Base-by-base conservation (phyloP, 2,329 filamentous ascomycete genomes). In the Metarhizium robertsii region DNA sequence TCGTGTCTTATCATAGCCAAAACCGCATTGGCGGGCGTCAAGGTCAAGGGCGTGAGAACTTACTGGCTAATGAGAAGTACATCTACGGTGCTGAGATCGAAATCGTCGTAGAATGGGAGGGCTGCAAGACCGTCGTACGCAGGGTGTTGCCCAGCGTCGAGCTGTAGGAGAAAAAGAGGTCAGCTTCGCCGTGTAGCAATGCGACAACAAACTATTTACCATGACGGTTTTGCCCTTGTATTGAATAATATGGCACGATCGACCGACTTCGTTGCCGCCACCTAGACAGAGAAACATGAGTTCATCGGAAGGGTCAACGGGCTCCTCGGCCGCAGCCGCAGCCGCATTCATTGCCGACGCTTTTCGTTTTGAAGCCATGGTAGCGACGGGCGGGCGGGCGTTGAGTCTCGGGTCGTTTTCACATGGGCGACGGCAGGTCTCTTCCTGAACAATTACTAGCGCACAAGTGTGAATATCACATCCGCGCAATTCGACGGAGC, bases 151-250 rank as follows among this genome's bases (percentile, higher is more conserved):
- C 94, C 94, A 52, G 94, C 94, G 75, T 99, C 94, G 63, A 99
- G 89, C 90, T 95, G 58, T 49, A 50, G 46, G 50, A 34, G 56
- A 48, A 40, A 25, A 55, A 36, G n/a, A 7, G 30, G 42, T 52
- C 46, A 53, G 53, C 18, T 11, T 52, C 48, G 18, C 52, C 32
- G 25, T 29, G 42, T 38, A 10, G 7, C 3, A 29, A 30, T 30
- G 45, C 45, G 20, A 30, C 45, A 45, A 45, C 16, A 20, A 45
- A 2, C 5, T 48, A 53, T 66, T 64, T 76, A 95, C 91, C 94
- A 99, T 99, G 62, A 99, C 90, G 6, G 92, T 97, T 73, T 99
- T 99, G 59, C 94, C 94, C 74, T 97, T 99, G 81, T 99, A 99
- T 67, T 97, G 91, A 58, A 99, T 85, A 64, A 99, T 96, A 69